Base-by-base conservation (phyloP, 2,329 filamentous ascomycete species). In the Plenodomus biglobosus region DNA sequence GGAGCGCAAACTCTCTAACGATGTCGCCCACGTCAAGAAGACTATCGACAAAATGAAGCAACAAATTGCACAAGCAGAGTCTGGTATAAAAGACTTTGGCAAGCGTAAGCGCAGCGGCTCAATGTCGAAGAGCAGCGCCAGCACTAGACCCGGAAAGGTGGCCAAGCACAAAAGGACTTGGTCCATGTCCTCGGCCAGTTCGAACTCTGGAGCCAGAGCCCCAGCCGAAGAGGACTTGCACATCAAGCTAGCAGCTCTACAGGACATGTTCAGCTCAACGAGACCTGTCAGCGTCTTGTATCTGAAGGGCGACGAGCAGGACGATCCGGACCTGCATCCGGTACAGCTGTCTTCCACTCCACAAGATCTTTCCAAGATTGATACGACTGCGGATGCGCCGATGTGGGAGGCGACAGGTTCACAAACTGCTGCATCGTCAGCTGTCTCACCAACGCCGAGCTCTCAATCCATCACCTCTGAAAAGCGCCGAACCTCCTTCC, bases 41-140 rank as follows among this genome's bases (percentile, higher is more conserved):
- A 90, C 88, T 0, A 96, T 97, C 60, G 92, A 96, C 66, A 97
- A 96, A 73, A 76, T 96, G 39, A 95, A 95, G 72, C 91, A 96
- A 66, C 92, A 96, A 65, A 94, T 96, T 51, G 79, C 87, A 0
- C 91, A 96, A 65, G 78, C 80, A 18, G 83, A 85, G 62, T 77
- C 81, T 46, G 82, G 82, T 17, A 78, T 81, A 68, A 79, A 81
- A 49, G 80, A 80, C 42, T 76, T 81, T 46, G 80, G 81, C 52
- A 85, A 85, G 66, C 76, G 82, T 46, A 85, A 85, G 66, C 79
- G 83, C 64, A 80, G 76, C 58, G 76, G 76, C 20, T 78, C 80
- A 0, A 74, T 79, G 8, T 75, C 77, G 16, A 75, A 73, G 46
- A 78, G 53, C 58, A 61, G 56, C 42, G 76, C 65, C 74, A 85